These are phyloP conservation scores for Lizonia empirigonia DNA, from an alignment of 2,329 filamentous ascomycete species.

Conservation along the genomic window DNA sequence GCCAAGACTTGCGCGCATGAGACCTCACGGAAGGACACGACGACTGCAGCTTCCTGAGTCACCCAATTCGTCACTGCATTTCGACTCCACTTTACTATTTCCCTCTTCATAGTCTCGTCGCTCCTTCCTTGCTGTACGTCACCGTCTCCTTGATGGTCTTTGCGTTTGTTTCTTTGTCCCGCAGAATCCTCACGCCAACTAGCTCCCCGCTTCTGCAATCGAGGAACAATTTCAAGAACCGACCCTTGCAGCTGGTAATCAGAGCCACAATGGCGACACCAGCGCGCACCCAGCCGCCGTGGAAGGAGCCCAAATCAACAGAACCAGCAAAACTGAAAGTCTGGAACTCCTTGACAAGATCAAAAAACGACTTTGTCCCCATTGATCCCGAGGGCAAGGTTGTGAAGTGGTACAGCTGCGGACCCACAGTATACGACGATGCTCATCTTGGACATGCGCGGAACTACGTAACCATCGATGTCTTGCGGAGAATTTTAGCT, in stretches of 20 bases:
- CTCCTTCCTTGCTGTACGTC: constrained; percentile 20
- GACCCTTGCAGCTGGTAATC: constrained; percentile 16
- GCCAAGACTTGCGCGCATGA: constrained; percentile 28
- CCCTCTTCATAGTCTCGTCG: constrained; percentile 20
- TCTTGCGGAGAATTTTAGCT: constrained; percentile 79
- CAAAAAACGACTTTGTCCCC: constrained; percentile 75
- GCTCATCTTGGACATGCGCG: constrained; percentile 81
- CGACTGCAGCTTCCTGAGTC: constrained; percentile 20
- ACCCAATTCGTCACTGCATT: constrained; percentile 10
- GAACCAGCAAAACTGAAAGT: constrained; percentile 67
- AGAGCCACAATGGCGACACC: constrained; percentile 42
- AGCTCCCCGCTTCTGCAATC: constrained; percentile 28
- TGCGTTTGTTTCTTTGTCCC: constrained; percentile 33
- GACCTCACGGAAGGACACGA: constrained; percentile 33
- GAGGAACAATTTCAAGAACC: constrained; percentile 22
- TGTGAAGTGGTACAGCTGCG: constrained; percentile 87
- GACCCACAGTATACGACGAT: constrained; percentile 84
- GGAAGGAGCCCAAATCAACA: constrained; percentile 44
- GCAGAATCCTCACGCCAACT: constrained; percentile 30
- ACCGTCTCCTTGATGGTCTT: constrained; percentile 41
- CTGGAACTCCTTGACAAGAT: constrained; percentile 79
- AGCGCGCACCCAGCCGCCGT: constrained; percentile 48
- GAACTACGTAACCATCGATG: constrained; percentile 91
- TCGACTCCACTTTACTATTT: constrained; percentile 21
- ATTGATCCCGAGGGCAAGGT: constrained; percentile 69